Evolutionary conservation across 106 monocot genomes (phyloP), one percentile per base, ranked within the genome.

Genomic region (Platanthera zijinensis): DNA sequence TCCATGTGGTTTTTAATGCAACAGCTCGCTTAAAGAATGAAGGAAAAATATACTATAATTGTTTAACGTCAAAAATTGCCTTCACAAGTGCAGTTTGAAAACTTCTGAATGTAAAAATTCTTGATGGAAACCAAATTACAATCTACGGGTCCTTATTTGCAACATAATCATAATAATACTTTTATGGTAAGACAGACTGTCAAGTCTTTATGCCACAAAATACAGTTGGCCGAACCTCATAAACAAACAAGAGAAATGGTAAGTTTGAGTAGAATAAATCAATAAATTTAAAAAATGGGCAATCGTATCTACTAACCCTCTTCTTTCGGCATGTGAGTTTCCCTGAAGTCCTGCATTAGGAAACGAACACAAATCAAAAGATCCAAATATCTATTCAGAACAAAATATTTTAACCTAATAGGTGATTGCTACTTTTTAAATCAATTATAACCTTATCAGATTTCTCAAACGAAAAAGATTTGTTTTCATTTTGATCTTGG

Each of bases 271-370:
- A 47, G 7, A 70, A 70, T 46, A 46, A 81, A 69, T 18, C 45
- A 48, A 51, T 3, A 49, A 77, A 72, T 12, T 30, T 15, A 51
- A 79, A 69, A 19, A 53, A 67, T 21, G 52, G 50, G 48, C 48
- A 22, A 48, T 9, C 3, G 10, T 28, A 83, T 30, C 12, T 19
- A 83, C 89, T 83, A 10, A 92, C 92, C 89, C 18, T 86, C 81
- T 75, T 52, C 75, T n/a, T 78, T 76, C 8, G 56, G 79, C 50
- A 80, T 28, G 72, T 80, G 81, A 50, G 52, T 48, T 6, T 77
- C 84, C 63, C 82, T 74, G 39, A 52, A 74, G 69, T 59, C 51
- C 92, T 92, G 74, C n/a, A 73, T 21, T 77, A 56, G 22, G 18
- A 78, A 66, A 66, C 72, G 10, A 45, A 66, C 80, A 52, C 18